phyloP scores from a whole-genome alignment of 2,329 filamentous ascomycete genomes.

The Pseudogymnoascus sp. region DNA sequence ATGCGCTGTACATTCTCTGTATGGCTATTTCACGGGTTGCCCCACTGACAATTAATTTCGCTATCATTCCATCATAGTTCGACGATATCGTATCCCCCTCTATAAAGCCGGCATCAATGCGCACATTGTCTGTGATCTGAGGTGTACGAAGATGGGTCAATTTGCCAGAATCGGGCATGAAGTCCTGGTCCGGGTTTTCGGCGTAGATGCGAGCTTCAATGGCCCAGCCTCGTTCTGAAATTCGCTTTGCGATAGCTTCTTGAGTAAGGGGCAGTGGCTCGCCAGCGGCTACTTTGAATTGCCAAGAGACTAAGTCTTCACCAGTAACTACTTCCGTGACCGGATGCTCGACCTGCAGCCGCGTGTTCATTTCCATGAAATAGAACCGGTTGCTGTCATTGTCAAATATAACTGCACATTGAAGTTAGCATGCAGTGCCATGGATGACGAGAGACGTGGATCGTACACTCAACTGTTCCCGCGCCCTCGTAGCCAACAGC shows the following conservation, averaged over 20 bases:
- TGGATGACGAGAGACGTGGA: conserved; percentile 36
- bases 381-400: conserved; percentile 75
- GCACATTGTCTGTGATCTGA: conserved; percentile 59
- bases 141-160: conserved; percentile 79
- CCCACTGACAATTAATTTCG: conserved; percentile 89
- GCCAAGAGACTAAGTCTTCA: conserved; percentile 85
- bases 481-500: conserved; percentile 85
- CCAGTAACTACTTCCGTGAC: conserved; percentile 78
- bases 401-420: conserved; percentile 70
- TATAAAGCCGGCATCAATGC: conserved; percentile 90
- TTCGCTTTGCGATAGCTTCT: conserved; percentile 59
- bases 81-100: conserved; percentile 88
- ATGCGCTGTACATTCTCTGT: conserved; percentile 69
- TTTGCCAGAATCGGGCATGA: conserved; percentile 88
- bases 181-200: conserved; percentile 85
- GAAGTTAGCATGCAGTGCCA: conserved; percentile 33
- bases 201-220: conserved; percentile 97
- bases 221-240: conserved; percentile 71
- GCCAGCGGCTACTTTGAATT: conserved; percentile 77
- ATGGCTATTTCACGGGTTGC: conserved; percentile 73
- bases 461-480: conserved; percentile 79
- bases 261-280: conserved; percentile 61
- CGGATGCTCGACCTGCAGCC: conserved; percentile 93
- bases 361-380: conserved; percentile 78
- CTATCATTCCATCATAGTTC: conserved; percentile 98